Evolutionary conservation across 176 grass and related monocot genomes (phyloP), one percentile per base, ranked within the genome.

Genomic region (Metroxylon sagu): DNA sequence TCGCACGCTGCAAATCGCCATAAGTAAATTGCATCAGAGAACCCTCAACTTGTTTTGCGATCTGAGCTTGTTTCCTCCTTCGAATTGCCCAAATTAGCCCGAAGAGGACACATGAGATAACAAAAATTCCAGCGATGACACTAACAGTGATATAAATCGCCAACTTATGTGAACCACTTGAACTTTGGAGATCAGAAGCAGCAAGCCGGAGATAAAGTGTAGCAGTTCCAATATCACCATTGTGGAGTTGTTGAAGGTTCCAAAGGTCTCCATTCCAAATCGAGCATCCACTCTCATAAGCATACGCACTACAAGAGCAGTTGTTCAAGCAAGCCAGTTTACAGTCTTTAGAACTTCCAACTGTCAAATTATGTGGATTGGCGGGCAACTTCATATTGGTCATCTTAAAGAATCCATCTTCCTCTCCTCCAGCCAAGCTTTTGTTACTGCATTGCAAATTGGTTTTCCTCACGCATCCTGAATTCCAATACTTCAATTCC

Each of bases 371-470:
- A 28, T 54, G 49, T 27, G 60, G 49, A 19, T 70, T 25, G 51
- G n/a, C 56, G 15, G 86, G 81, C 29, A 89, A 25, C 50, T 51
- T 72, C 43, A 85, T 53, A 15, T 58, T 69, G 4, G 50, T 1
- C 39, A 89, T 68, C 29, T 3, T 10, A 29, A 83, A 39, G 50
- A 89, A 89, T 16, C 77, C 76, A 59, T 87, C 79, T 2, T 50
- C 51, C 0, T 61, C 48, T 53, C 50, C 5, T 29, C 25, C 50
- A 2, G 19, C n/a, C 25, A 0, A 14, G 17, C 49, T 53, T 16
- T 15, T 18, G 5, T 58, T 18, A 5, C 17, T 12, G 56, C 82
- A 79, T 43, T 19, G 35, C 57, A 79, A 53, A 49, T 21, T 66
- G 16, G 54, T 72, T 56, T 56, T 75, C 72, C 86, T 74, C 0